phyloP scores from a whole-genome alignment of 805 yeast genomes.

The Ogataea henricii region DNA sequence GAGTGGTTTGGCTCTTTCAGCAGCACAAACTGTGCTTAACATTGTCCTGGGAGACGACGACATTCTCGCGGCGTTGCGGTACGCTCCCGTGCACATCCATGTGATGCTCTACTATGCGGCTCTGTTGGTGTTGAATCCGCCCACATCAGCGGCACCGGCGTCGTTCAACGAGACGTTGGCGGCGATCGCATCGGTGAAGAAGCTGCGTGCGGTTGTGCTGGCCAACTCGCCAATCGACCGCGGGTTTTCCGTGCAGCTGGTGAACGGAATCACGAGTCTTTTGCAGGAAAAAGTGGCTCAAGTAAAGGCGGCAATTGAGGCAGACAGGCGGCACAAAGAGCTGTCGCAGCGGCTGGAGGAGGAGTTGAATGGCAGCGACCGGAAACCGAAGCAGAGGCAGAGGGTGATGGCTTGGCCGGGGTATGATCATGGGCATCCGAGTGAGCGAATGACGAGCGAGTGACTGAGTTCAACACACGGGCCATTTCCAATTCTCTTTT shows the following conservation, averaged over 20 bases:
- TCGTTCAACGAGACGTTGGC: constrained; percentile 35
- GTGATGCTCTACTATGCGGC: constrained; percentile 72
- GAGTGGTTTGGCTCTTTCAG: constrained; percentile 54
- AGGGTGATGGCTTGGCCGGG: constrained; percentile 65
- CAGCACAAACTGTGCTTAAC: constrained; percentile 64
- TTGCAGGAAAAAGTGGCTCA: constrained; percentile 31
- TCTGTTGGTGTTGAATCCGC: constrained; percentile 53
- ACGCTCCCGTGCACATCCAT: constrained; percentile 73
- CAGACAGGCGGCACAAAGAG: constrained; percentile 9
- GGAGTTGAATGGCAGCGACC: constrained; percentile 23
- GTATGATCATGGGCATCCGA: constrained; percentile 64
- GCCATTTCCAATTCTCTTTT: too few species aligned
- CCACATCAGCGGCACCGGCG: constrained; percentile 26
- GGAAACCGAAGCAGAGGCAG: constrained; percentile 24
- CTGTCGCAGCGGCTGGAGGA: constrained; percentile 19
- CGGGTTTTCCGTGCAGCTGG: constrained; percentile 48
- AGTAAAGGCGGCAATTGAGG: constrained; percentile 24
- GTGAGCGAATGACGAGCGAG: constrained; percentile 14
- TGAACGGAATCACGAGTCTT: constrained; percentile 32
- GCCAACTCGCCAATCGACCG: constrained; percentile 55
- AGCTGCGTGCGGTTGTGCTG: constrained; percentile 44
- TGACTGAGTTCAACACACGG: neutral
- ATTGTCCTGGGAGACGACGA: constrained; percentile 61
- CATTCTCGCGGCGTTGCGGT: constrained; percentile 54
- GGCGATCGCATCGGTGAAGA: constrained; percentile 45